Percentiles rank a stretch among this genome's conserved stretches.
Evolutionary conservation across 2,329 filamentous ascomycete genomes (phyloP).

Genomic region (Xenoacremonium recifei): DNA sequence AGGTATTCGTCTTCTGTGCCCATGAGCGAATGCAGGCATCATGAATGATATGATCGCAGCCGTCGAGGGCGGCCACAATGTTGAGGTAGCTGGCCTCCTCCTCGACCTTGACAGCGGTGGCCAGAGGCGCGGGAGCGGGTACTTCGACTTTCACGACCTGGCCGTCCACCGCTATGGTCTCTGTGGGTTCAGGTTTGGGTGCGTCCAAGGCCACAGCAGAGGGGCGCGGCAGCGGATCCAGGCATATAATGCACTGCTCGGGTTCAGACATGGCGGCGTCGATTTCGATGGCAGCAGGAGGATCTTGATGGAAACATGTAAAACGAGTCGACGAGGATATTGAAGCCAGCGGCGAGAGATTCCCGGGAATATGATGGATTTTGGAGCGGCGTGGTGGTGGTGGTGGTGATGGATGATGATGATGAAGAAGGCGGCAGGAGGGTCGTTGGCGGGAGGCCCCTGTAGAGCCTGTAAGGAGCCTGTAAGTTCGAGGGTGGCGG

Average conservation of each 20-base stretch:
- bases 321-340: slow-evolving; percentile 27
- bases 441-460: slow-evolving; percentile 17
- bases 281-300: slow-evolving; percentile 35
- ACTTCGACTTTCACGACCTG: slow-evolving; percentile 15
- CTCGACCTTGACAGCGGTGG: slow-evolving; percentile 22
- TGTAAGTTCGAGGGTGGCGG: slow-evolving; percentile 14
- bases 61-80: slow-evolving; percentile 59
- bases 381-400: slow-evolving; percentile 18
- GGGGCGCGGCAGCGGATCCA: slow-evolving; percentile 54
- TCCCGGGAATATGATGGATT: slow-evolving; percentile 19
- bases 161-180: slow-evolving; percentile 13
- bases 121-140: slow-evolving; percentile 20
- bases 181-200: slow-evolving; percentile 12
- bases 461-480: slow-evolving; percentile 12
- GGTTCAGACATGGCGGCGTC: slow-evolving; percentile 49
- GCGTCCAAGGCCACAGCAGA: slow-evolving; percentile 27
- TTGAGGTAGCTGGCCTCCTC: slow-evolving; percentile 36
- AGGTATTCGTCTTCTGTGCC: slow-evolving; percentile 96
- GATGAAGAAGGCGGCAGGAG: too few relatives aligned
- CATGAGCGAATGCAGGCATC: slow-evolving; percentile 90
- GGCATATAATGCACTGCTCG: slow-evolving; percentile 70
- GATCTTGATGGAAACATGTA: slow-evolving; percentile 47
- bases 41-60: slow-evolving; percentile 90
- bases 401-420: slow-evolving; percentile 21
- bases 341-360: slow-evolving; percentile 3